Evolutionary conservation across 2,329 filamentous ascomycete genomes (phyloP).

Genomic region (Pyricularia sp.): DNA sequence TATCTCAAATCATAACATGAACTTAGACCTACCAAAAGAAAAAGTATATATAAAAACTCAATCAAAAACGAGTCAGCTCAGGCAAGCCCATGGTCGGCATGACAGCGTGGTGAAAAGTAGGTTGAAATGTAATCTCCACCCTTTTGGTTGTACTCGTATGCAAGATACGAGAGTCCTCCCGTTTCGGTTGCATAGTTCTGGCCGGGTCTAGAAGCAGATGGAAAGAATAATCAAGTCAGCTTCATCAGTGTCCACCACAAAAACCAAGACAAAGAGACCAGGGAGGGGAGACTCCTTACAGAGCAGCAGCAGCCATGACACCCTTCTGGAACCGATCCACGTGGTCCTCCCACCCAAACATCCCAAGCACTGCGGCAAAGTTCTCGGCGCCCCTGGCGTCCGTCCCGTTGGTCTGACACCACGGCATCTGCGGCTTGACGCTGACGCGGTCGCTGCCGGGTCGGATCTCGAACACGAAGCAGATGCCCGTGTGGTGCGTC

Average conservation of each 20-base stretch:
- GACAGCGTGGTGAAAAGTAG: conserved; percentile 7
- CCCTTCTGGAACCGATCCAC: conserved; percentile 7
- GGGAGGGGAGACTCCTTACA: background rate
- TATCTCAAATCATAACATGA: too few species aligned
- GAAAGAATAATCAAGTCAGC: background rate
- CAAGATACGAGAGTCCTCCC: conserved; percentile 7
- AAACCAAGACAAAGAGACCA: background rate
- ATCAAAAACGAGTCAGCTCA: background rate
- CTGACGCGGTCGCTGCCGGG: conserved; percentile 7
- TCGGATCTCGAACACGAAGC: conserved; percentile 9
- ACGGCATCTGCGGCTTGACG: conserved; percentile 9
- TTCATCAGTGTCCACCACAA: background rate
- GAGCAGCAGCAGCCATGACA: conserved; percentile 1
- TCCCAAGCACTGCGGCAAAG: conserved; percentile 6
- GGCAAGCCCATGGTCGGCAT: background rate
- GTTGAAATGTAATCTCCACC: conserved; percentile 9
- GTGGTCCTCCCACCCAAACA: conserved; percentile 6
- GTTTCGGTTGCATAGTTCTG: conserved; percentile 6
- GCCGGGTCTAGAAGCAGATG: background rate
- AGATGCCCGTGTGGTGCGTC: conserved; percentile 6
- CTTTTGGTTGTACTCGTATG: conserved; percentile 8
- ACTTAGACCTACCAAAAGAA: too few species aligned
- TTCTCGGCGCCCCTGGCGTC: conserved; percentile 8
- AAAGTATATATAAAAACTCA: background rate
- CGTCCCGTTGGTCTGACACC: conserved; percentile 8